Percentiles rank a stretch among this genome's conserved stretches.
These are phyloP conservation scores for Corchorus capsularis DNA, from an alignment of 345 rosid species.

Conservation along the genomic window DNA sequence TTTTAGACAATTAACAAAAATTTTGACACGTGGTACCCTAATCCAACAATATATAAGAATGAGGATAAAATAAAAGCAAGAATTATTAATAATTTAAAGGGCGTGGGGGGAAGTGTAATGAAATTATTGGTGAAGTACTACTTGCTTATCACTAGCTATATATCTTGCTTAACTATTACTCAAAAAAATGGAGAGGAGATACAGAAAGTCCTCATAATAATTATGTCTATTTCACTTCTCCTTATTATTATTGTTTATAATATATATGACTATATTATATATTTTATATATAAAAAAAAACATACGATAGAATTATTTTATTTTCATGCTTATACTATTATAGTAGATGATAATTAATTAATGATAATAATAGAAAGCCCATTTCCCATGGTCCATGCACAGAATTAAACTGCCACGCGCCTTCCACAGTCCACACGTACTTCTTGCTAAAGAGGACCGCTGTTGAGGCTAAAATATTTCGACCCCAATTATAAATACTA, in stretches of 20 bases:
- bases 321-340: not conserved
- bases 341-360: not conserved
- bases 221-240: slow-evolving; percentile 23
- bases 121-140: not conserved
- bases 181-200: slow-evolving; percentile 9
- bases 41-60: not conserved
- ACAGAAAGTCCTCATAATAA: slow-evolving; percentile 25
- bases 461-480: too few relatives aligned
- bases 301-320: slow-evolving; percentile 7
- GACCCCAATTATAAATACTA: too few relatives aligned
- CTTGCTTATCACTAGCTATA: not conserved
- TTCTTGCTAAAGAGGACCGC: too few relatives aligned
- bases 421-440: too few relatives aligned
- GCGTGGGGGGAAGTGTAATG: not conserved
- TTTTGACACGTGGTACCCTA: not conserved
- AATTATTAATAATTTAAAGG: not conserved
- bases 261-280: too few relatives aligned
- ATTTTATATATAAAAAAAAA: too few relatives aligned
- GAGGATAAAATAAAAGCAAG: not conserved
- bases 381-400: too few relatives aligned
- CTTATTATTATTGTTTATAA: too few relatives aligned
- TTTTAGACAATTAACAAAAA: too few relatives aligned
- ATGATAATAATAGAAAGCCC: not conserved
- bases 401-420: too few relatives aligned
- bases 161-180: slow-evolving; percentile 25